Conservation (phyloP, 1,284 basidiomycete species). For the Sparassis latifolia region DNA sequence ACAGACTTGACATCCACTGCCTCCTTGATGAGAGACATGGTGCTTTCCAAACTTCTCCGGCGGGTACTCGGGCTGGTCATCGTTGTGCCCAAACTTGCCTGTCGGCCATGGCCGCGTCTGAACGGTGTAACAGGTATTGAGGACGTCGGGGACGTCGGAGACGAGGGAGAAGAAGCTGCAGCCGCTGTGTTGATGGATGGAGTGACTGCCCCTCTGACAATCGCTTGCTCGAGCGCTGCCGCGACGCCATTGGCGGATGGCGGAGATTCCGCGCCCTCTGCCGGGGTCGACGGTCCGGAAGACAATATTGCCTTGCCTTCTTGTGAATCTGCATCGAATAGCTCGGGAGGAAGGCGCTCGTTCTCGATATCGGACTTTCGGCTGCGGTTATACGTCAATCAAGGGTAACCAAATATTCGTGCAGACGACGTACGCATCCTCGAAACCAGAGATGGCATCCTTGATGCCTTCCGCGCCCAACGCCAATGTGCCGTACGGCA, state of each 20-base stretch:
- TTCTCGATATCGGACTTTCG: constrained; percentile 99
- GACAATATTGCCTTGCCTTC: constrained; percentile 61
- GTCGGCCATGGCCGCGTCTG: constrained; percentile 78
- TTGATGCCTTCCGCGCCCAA: constrained; percentile 94
- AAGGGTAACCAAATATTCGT: background rate
- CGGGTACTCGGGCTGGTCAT: constrained; percentile 93
- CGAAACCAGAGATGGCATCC: constrained; percentile 90
- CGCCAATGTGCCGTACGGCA: constrained; percentile 86
- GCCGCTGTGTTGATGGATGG: constrained; percentile 17
- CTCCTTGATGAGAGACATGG: constrained; percentile 91
- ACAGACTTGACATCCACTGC: constrained; percentile 50
- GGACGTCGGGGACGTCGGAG: constrained; percentile 25
- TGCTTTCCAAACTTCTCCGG: constrained; percentile 90
- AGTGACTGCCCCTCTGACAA: constrained; percentile 26
- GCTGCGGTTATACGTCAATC: constrained; percentile 32
- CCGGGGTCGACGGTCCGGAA: constrained; percentile 44
- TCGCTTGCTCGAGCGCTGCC: constrained; percentile 43
- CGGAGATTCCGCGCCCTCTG: constrained; percentile 37
- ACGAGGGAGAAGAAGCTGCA: constrained; percentile 11
- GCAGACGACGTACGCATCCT: constrained; percentile 78
- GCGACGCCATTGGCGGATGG: constrained; percentile 49
- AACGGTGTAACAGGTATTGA: constrained; percentile 41
- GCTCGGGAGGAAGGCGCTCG: constrained; percentile 91
- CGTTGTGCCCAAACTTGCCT: constrained; percentile 92
- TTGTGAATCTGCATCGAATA: constrained; percentile 82